These are phyloP conservation scores for Apiospora malaysiana DNA, from an alignment of 2,329 filamentous ascomycete genomes.

Conservation along the genomic window DNA sequence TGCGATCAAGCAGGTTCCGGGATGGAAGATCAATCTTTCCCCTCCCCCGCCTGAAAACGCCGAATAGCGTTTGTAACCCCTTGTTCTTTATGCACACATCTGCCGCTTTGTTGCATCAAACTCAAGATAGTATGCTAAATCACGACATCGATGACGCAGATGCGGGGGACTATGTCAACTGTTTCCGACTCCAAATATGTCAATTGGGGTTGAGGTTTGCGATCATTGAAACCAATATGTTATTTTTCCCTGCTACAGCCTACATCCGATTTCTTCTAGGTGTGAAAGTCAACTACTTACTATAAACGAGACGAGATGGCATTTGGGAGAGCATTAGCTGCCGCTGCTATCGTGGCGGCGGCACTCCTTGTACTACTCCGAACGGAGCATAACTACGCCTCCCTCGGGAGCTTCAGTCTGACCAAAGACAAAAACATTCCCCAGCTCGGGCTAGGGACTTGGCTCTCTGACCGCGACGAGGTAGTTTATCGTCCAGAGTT, in stretches of 20 bases:
- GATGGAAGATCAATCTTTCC: not conserved
- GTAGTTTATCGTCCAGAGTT: conserved; percentile 19
- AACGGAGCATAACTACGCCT: not conserved
- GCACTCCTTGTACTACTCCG: not conserved
- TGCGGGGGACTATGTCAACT: conserved; percentile 1
- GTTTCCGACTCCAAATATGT: not conserved
- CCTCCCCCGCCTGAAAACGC: not conserved
- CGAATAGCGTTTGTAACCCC: not conserved
- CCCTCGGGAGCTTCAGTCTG: not conserved
- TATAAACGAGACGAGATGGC: not conserved
- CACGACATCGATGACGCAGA: conserved; percentile 17
- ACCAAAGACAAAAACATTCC: conserved; percentile 34
- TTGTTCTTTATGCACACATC: not conserved
- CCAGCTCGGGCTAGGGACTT: conserved; percentile 38
- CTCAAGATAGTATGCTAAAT: not conserved
- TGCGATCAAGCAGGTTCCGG: not conserved
- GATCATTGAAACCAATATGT: not conserved
- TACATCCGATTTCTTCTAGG: not conserved
- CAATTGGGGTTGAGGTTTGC: not conserved
- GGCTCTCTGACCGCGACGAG: conserved; percentile 37
- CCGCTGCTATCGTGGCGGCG: not conserved
- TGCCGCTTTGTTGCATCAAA: not conserved
- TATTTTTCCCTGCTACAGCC: not conserved
- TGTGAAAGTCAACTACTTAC: not conserved
- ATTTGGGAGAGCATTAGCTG: not conserved